Evolutionary conservation across 2,329 filamentous ascomycete species (phyloP).

Genomic region (Colletotrichum higginsianum): DNA sequence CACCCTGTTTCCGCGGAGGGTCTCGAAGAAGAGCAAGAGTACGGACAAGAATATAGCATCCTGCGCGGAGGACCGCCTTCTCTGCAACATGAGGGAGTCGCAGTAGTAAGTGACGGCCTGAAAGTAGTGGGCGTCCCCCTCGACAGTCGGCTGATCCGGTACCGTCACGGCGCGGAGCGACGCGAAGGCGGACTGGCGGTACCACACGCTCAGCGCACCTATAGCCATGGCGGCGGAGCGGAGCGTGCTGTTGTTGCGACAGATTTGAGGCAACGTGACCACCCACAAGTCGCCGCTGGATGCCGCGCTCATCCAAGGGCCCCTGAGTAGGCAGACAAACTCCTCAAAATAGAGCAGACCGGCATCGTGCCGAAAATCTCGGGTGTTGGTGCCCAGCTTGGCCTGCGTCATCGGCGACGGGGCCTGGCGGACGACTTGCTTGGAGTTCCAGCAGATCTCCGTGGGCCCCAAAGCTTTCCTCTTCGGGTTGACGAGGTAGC

Average conservation of each 20-base stretch:
- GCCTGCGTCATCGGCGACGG: slow-evolving; percentile 34
- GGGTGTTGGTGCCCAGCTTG: slow-evolving; percentile 37
- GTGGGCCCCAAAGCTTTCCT: slow-evolving; percentile 31
- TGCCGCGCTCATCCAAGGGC: slow-evolving; percentile 48
- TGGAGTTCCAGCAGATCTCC: slow-evolving; percentile 48
- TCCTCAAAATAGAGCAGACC: slow-evolving; percentile 49
- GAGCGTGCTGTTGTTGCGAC: slow-evolving; percentile 47
- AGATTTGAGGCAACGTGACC: slow-evolving; percentile 50
- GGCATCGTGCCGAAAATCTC: slow-evolving; percentile 42
- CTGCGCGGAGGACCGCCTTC: slow-evolving; percentile 46
- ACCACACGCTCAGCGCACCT: slow-evolving; percentile 49
- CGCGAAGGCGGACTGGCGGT: slow-evolving; percentile 35
- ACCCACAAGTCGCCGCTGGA: slow-evolving; percentile 49
- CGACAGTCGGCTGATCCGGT: background rate
- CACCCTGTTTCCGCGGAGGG: slow-evolving; percentile 49
- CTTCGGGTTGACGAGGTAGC: slow-evolving; percentile 38
- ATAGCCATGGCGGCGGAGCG: slow-evolving; percentile 52
- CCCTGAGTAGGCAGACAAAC: slow-evolving; percentile 48
- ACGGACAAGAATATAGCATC: slow-evolving; percentile 52
- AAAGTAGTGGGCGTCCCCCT: slow-evolving; percentile 49
- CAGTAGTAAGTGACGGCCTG: slow-evolving; percentile 55
- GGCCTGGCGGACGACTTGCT: slow-evolving; percentile 12
- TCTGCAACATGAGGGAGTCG: slow-evolving; percentile 51
- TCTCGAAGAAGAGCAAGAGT: slow-evolving; percentile 52
- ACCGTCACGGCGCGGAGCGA: slow-evolving; percentile 37